These are phyloP conservation scores for Starmerella ratchasimensis DNA, from an alignment of 805 yeast genomes.

Conservation along the genomic window DNA sequence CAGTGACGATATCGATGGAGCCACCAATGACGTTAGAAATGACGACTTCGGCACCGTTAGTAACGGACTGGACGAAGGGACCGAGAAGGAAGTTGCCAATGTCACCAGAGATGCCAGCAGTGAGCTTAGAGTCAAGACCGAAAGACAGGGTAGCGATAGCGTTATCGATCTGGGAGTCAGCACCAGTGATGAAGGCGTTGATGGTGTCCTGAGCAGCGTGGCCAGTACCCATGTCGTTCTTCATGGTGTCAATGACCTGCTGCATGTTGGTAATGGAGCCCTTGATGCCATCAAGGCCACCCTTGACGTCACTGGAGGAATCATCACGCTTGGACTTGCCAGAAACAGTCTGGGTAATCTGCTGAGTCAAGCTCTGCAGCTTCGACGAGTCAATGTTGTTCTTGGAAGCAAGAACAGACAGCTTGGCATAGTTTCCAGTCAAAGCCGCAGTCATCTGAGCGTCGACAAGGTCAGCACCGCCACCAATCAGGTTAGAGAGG, in stretches of 20 bases:
- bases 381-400: constrained; percentile 12
- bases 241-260: constrained; percentile 18
- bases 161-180: constrained; percentile 27
- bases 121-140: constrained; percentile 15
- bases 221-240: constrained; percentile 15
- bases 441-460: constrained; percentile 20
- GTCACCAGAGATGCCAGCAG: constrained; percentile 21
- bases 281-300: constrained; percentile 7
- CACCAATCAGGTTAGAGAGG: constrained; percentile 19
- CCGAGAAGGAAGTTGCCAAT: constrained; percentile 21
- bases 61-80: constrained; percentile 23
- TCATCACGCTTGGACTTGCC: constrained; percentile 10
- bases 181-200: constrained; percentile 23
- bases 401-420: constrained; percentile 14
- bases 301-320: no score
- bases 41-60: constrained; percentile 25
- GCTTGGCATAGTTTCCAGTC: constrained; percentile 16
- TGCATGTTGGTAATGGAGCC: constrained; percentile 17
- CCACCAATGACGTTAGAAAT: constrained; percentile 22
- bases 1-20: constrained; percentile 20
- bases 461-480: constrained; percentile 16
- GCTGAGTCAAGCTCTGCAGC: constrained; percentile 12
- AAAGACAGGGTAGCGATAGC: constrained; percentile 16
- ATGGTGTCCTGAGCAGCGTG: constrained; percentile 19
- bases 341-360: constrained; percentile 11